A percentile compares a stretch with the other conserved stretches of the same genome.
These are phyloP conservation scores for Monilinia fructigena DNA, from an alignment of 2,329 filamentous ascomycete genomes.

Conservation along the genomic window DNA sequence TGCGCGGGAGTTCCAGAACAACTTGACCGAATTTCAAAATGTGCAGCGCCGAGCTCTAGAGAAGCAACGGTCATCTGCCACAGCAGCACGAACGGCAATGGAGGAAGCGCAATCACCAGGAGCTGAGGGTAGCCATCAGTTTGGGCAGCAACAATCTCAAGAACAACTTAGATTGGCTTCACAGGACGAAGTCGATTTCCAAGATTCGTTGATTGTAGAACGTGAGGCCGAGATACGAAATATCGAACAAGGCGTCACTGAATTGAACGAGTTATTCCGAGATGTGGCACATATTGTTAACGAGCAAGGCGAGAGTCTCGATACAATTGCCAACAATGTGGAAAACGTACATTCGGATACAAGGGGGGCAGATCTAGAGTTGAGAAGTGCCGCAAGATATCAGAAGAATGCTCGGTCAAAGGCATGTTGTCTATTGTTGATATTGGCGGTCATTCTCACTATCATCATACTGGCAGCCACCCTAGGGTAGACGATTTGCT, in stretches of 20 bases:
- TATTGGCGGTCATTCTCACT: slow-evolving; percentile 82
- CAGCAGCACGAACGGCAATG: slow-evolving; percentile 76
- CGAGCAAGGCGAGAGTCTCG: slow-evolving; percentile 86
- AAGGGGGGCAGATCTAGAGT: slow-evolving; percentile 78
- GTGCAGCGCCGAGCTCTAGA: slow-evolving; percentile 89
- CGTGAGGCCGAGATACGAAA: slow-evolving; percentile 95
- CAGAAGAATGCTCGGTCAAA: slow-evolving; percentile 95
- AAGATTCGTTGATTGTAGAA: slow-evolving; percentile 92
- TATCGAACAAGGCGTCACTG: slow-evolving; percentile 93
- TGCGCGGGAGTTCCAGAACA: slow-evolving; percentile 86
- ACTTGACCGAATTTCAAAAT: slow-evolving; percentile 84
- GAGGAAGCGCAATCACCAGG: slow-evolving; percentile 54
- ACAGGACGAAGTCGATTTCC: slow-evolving; percentile 96
- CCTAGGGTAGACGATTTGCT: slow-evolving; percentile 56
- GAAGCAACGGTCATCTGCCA: slow-evolving; percentile 84
- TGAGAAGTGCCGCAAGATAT: slow-evolving; percentile 82
- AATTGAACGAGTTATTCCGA: slow-evolving; percentile 93
- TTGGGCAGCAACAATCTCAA: slow-evolving; percentile 62
- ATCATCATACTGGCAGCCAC: slow-evolving; percentile 87
- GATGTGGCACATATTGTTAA: slow-evolving; percentile 97
- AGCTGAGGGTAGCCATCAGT: slow-evolving; percentile 41
- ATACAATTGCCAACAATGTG: slow-evolving; percentile 86
- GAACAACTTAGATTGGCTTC: slow-evolving; percentile 79
- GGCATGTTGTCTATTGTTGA: slow-evolving; percentile 86
- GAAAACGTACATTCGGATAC: slow-evolving; percentile 80